Base-by-base conservation (phyloP, 139 green algal genomes). In the Eudorina sp. region DNA sequence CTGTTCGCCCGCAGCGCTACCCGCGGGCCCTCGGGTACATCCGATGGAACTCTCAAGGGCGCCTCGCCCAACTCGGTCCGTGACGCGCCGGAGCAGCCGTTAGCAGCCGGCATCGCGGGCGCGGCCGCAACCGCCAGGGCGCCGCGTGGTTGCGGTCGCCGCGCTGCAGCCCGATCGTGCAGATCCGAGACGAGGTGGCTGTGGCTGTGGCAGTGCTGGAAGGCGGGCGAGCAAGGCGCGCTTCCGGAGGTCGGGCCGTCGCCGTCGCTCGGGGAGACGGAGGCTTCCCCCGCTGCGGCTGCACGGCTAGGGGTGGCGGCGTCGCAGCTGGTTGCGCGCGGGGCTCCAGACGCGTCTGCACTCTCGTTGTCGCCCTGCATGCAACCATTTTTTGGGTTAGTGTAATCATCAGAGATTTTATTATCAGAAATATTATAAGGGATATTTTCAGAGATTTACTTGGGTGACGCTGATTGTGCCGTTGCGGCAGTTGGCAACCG, bases 161-260 rank as follows among this genome's bases (percentile, higher is more conserved):
- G 53, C 25, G 36, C 8, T 4, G 58, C 40, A 4, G 73, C 80
- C 38, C 60, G 41, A 45, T 73, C 80, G 1, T 86, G 27, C 60
- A 86, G 80, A 38, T 86, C 60, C 2, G 80, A 53, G 18, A 76
- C 80, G 18, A 86, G 25, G 43, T 76, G 80, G 41, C 41, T 64
- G 62, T 86, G 80, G 80, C 41, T 66, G 80, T 86, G 80, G 80
- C 80, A 45, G 58, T 86, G 80, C 80, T 86, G 80, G 58, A 86
- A 86, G 62, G 80, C 80, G 58, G 80, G 80, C 3, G 80, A 86
- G 62, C 80, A 75, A 55, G 78, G 78, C 34, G 34, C 41, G 8
- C 27, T 13, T 31, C 41, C 38, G 34, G 31, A n/a, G n/a, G n/a
- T n/a, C n/a, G n/a, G 51, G 31, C 6, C 34, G 75, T 25, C 29